Base-by-base conservation (phyloP, 164 flowering plant genomes). In the Magnolia sinica region DNA sequence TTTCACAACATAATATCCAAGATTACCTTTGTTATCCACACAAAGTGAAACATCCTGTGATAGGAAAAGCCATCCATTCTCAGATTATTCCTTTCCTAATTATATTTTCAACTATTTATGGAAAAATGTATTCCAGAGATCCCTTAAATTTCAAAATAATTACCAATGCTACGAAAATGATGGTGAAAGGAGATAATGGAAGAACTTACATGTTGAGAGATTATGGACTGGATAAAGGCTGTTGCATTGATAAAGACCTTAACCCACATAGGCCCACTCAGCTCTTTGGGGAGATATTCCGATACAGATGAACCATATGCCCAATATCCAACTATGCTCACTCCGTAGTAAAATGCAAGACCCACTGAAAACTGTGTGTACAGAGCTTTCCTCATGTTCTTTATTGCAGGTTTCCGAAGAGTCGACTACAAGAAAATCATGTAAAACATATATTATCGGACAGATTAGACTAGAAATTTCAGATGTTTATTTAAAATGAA, bases 311-410 rank as follows among this genome's bases (percentile, higher is more conserved):
- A 82, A 59, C 91, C 93, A 78, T 88, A 86, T 0, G 89, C 88
- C 90, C 91, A 90, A 70, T 90, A 90, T 20, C 93, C 93, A 1
- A 82, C 64, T 2, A 90, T 51, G 77, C 76, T 85, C 63, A 90
- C 90, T 10, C 87, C 90, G 74, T 88, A 88, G 64, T 86, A 86
- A 7, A 85, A 1, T 69, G 80, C 61, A 23, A 90, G 79, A n/a
- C 93, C 93, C 8, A 82, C 74, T 5, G 87, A 82, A 74, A 65
- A 90, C 55, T 90, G 93, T 45, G 81, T 7, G 50, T 52, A 75
- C 69, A 90, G 76, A 66, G 91, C 90, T 67, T 78, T 87, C 81
- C 84, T 86, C 91, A 88, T 88, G 84, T 90, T 90, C 78, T 76
- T 79, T 6, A 86, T 80, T 20, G 79, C 90, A 2, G 93, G 93